Base-by-base conservation (phyloP, 768 basidiomycete species). In the Boletus tomentosulus region DNA sequence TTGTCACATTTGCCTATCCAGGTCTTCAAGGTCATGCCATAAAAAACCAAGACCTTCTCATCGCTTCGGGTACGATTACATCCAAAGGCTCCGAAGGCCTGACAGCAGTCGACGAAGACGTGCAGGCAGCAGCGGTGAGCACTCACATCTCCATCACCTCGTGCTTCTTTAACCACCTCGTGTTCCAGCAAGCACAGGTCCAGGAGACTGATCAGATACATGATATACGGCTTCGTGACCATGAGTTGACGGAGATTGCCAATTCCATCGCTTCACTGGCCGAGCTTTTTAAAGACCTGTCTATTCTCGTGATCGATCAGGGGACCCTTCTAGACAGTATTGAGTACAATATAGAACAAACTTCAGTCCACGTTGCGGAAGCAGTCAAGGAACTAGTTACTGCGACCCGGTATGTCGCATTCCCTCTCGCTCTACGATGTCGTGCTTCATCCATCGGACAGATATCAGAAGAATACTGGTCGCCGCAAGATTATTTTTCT, bases 1-100 rank as follows among this genome's bases (percentile, higher is more conserved):
- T 16, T 27, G 61, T 63, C 57, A 56, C 45, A 38, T 57, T 54
- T 48, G 19, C 52, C 46, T 46, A 47, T 55, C 45, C 68, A 97
- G 96, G 89, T 69, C 78, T 98, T 41, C 92, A 96, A 76, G 97
- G 97, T 57, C 95, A 98, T 76, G 92, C 95, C 68, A 93, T 92
- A 70, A 97, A 96, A 74, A 96, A 95, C 67, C 92, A 94, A 73
- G 94, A 97, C 76, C 76, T 97, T 38, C 79, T 98, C 56, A 80
- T 93, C 61, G 93, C 95, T 6, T 92, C 92, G 43, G 95, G 91
- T 39, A 85, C 86, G 27, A 82, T 95, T 54, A 83, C 89, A 16
- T 79, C 90, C 61, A 87, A 82, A 66, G 92, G 90, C 25, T 80
- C 85, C 49, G 94, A 95, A 65, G 83, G 86, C 34, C 75, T 93